Percentiles rank a stretch among this genome's conserved stretches.
These are phyloP conservation scores for Thielaviopsis euricoi DNA, from an alignment of 2,329 filamentous ascomycete species.

Conservation along the genomic window DNA sequence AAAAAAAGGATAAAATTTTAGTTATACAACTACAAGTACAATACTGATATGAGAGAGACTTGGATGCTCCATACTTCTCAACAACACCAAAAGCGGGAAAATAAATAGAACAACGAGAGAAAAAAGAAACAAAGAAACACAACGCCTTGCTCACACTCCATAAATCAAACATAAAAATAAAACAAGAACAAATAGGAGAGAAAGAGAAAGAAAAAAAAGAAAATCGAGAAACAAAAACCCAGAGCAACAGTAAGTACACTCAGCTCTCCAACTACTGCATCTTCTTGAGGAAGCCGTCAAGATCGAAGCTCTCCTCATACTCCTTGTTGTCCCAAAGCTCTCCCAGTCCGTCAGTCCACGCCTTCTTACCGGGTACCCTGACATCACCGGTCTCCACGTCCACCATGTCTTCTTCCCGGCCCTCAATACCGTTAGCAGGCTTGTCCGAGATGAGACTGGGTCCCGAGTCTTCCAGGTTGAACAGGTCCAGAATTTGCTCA, in stretches of 20 bases:
- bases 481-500: conserved; percentile 91
- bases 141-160: conserved; percentile 2
- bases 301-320: conserved; percentile 95
- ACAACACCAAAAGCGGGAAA: not conserved
- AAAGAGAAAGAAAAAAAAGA: not conserved
- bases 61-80: not conserved
- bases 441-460: conserved; percentile 46
- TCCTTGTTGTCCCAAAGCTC: conserved; percentile 96
- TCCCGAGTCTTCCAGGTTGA: conserved; percentile 71
- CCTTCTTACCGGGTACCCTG: conserved; percentile 91
- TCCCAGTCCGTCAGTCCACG: conserved; percentile 84
- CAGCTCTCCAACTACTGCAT: conserved; percentile 45
- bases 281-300: conserved; percentile 86
- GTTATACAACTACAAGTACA: not conserved
- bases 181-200: not conserved
- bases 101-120: not conserved
- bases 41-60: not conserved
- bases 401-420: conserved; percentile 70
- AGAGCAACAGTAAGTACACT: not conserved
- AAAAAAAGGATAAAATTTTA: not conserved
- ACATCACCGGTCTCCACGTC: conserved; percentile 86
- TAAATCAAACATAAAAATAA: conserved; percentile 1
- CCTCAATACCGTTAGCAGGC: conserved; percentile 32
- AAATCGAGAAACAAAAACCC: not conserved
- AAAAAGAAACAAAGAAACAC: not conserved